Conservation (phyloP, 179 eudicot species). For the Camellia oleifera region DNA sequence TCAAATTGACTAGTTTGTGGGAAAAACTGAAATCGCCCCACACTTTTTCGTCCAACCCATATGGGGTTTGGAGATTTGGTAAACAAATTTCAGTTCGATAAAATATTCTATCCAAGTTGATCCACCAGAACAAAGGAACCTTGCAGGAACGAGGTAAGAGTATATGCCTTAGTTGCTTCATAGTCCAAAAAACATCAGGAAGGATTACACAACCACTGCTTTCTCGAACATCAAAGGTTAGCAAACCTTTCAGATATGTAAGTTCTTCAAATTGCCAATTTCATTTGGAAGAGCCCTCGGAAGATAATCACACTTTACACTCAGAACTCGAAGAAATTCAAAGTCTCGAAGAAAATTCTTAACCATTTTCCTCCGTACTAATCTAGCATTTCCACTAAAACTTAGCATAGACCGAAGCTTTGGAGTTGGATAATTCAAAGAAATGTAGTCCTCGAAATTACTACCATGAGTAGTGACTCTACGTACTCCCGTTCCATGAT, state of each 20-base stretch:
- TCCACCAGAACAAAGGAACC: background rate
- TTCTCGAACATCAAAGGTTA: background rate
- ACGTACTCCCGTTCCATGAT: background rate
- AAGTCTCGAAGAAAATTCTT: background rate
- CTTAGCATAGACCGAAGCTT: constrained; percentile 9
- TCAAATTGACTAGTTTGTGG: background rate
- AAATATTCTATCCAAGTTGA: background rate
- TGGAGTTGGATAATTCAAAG: background rate
- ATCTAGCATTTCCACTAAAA: background rate
- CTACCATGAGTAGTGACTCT: constrained; percentile 7
- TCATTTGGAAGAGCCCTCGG: background rate
- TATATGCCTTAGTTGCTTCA: background rate
- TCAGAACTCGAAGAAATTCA: background rate
- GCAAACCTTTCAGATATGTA: background rate
- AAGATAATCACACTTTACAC: background rate
- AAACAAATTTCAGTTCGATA: background rate
- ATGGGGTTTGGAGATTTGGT: background rate
- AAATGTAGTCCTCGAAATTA: too few relatives aligned
- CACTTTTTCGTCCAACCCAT: background rate
- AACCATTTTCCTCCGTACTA: background rate
- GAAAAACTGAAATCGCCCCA: background rate
- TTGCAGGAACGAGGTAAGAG: background rate
- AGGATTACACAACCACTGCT: background rate
- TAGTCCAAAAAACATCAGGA: background rate
- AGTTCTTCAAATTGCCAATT: constrained; percentile 7